Percentiles rank a stretch among this genome's conserved stretches.
phyloP scores from a whole-genome alignment of 257 asterid species.

The Ophiorrhiza pumila region DNA sequence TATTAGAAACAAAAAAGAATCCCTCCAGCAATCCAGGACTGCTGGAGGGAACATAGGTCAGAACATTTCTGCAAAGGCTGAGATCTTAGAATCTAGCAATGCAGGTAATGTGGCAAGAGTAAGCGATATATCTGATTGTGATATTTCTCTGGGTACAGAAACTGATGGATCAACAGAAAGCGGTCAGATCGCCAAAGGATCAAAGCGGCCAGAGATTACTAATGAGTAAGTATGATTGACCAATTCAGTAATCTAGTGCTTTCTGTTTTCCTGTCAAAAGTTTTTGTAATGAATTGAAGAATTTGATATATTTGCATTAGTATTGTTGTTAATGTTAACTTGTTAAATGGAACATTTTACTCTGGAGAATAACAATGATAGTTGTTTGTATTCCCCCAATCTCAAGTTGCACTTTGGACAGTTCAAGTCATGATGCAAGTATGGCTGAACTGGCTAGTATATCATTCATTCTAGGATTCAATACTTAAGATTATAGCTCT shows the following conservation, averaged over 20 bases:
- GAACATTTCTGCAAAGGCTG: slow-evolving; percentile 14
- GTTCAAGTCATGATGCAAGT: neutral
- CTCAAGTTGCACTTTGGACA: neutral
- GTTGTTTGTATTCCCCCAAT: too few relatives aligned
- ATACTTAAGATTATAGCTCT: neutral
- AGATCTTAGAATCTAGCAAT: slow-evolving; percentile 18
- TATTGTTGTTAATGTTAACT: neutral
- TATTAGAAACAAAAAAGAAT: slow-evolving; percentile 19
- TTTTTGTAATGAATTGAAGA: neutral
- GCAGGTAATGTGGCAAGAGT: slow-evolving; percentile 27
- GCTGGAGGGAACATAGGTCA: slow-evolving; percentile 11
- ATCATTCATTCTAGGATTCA: neutral
- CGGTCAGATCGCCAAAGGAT: slow-evolving; percentile 25
- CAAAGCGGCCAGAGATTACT: slow-evolving; percentile 20
- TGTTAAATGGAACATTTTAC: neutral
- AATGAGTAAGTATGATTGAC: slow-evolving; percentile 30
- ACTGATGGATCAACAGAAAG: slow-evolving; percentile 37
- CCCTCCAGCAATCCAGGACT: slow-evolving; percentile 13
- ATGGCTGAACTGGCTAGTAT: neutral
- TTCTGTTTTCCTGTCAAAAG: neutral
- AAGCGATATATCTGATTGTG: slow-evolving; percentile 25
- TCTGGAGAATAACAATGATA: neutral
- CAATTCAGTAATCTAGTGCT: neutral
- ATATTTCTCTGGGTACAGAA: slow-evolving; percentile 45
- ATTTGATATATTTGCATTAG: too few relatives aligned